phyloP scores from a whole-genome alignment of 495 filamentous ascomycete genomes.

The Penicillium cosmopolitanum region DNA sequence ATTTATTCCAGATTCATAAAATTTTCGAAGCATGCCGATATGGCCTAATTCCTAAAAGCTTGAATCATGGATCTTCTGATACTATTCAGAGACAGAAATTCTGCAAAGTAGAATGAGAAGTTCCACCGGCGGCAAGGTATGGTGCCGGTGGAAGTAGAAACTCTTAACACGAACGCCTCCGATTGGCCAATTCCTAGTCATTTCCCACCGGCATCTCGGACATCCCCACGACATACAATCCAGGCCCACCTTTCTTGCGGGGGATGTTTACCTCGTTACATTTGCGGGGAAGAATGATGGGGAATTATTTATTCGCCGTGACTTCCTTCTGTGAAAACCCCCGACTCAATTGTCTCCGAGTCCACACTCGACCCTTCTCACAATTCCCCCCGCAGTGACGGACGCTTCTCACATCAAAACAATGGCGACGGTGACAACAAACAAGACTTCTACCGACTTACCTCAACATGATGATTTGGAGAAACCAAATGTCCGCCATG shows the following conservation, averaged over 20 bases:
- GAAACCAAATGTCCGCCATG: slow-evolving; percentile 2
- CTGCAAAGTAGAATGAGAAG: too few species aligned
- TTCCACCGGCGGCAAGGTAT: too few species aligned
- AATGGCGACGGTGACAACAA: not conserved
- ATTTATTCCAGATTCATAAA: too few species aligned
- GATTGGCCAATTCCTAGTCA: not conserved
- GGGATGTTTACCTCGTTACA: not conserved
- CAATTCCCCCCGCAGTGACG: not conserved
- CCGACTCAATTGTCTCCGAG: not conserved
- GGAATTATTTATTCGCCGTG: not conserved
- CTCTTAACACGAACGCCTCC: not conserved
- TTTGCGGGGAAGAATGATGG: not conserved
- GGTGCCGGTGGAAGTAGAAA: not conserved
- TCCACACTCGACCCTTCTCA: not conserved
- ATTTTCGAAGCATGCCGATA: too few species aligned
- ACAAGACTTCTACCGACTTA: not conserved
- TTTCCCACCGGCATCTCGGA: not conserved
- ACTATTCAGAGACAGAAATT: too few species aligned
- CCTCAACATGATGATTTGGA: not conserved
- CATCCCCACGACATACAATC: not conserved
- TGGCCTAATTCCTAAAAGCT: too few species aligned
- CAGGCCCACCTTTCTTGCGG: not conserved
- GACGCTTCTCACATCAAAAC: not conserved
- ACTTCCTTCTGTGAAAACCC: not conserved
- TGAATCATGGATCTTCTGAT: too few species aligned